Percentiles rank a stretch among this genome's conserved stretches.
Conservation (phyloP, 2,329 filamentous ascomycete genomes). For the Cryphonectria parasitica region DNA sequence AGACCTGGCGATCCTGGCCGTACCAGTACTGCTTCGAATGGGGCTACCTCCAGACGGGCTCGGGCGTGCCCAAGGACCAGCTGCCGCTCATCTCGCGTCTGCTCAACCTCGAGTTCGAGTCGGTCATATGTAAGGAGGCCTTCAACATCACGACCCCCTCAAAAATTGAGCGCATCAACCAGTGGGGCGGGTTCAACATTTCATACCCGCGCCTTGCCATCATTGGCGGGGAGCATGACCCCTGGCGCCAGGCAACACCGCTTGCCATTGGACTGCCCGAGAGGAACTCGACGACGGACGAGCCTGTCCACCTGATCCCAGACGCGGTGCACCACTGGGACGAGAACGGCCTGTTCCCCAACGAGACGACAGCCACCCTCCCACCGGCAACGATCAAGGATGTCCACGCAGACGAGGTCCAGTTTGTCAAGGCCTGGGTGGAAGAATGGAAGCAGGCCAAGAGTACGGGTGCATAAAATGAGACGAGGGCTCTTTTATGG, state of each 20-base stretch:
- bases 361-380: slow-evolving; percentile 61
- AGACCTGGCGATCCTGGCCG: slow-evolving; percentile 51
- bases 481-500: not conserved
- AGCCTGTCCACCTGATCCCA: slow-evolving; percentile 75
- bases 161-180: slow-evolving; percentile 70
- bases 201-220: slow-evolving; percentile 76
- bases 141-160: slow-evolving; percentile 72
- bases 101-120: slow-evolving; percentile 65
- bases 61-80: slow-evolving; percentile 64
- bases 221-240: slow-evolving; percentile 77
- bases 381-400: slow-evolving; percentile 63
- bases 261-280: slow-evolving; percentile 65
- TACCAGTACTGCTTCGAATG: slow-evolving; percentile 67
- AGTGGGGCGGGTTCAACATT: slow-evolving; percentile 74
- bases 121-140: slow-evolving; percentile 64
- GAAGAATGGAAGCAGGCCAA: slow-evolving; percentile 53
- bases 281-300: slow-evolving; percentile 61
- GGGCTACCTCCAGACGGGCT: slow-evolving; percentile 79
- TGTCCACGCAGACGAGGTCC: slow-evolving; percentile 60
- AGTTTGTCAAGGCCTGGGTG: slow-evolving; percentile 71
- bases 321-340: slow-evolving; percentile 85
- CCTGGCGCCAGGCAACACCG: slow-evolving; percentile 76
- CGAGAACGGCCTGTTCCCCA: slow-evolving; percentile 68
- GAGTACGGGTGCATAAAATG: slow-evolving; percentile 22
- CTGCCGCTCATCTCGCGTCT: slow-evolving; percentile 74